phyloP scores from a whole-genome alignment of 1,284 basidiomycete species.

The Apiotrichum veenhuisii region DNA sequence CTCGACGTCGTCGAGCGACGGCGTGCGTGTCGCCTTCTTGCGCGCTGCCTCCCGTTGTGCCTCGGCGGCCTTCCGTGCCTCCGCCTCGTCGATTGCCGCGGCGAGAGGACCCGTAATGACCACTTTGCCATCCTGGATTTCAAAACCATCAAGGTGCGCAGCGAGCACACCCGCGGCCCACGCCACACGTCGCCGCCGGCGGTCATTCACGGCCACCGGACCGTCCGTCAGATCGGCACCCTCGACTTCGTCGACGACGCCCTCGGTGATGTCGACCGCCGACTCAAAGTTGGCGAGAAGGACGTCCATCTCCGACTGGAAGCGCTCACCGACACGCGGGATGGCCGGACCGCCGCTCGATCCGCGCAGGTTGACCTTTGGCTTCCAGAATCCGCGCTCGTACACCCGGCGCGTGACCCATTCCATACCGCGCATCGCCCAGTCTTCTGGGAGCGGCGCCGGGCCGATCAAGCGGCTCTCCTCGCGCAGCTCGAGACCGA shows the following conservation, averaged over 20 bases:
- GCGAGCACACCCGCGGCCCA: conserved; percentile 69
- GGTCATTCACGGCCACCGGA: conserved; percentile 44
- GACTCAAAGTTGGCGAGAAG: conserved; percentile 60
- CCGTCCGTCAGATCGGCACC: conserved; percentile 54
- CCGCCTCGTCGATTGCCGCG: conserved; percentile 67
- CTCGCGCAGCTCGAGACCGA: conserved; percentile 57
- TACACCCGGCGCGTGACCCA: conserved; percentile 87
- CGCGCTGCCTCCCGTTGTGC: conserved; percentile 24
- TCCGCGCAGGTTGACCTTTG: conserved; percentile 43
- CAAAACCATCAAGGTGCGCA: conserved; percentile 70
- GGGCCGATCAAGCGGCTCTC: conserved; percentile 54
- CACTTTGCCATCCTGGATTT: conserved; percentile 53
- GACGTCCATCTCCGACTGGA: conserved; percentile 70
- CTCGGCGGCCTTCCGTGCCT: conserved; percentile 55
- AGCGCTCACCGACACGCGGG: conserved; percentile 40
- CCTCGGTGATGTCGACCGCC: conserved; percentile 59
- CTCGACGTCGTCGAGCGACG: conserved; percentile 51
- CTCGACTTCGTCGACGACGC: conserved; percentile 64
- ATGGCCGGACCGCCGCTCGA: conserved; percentile 53
- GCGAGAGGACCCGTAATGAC: conserved; percentile 64
- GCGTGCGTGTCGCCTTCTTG: conserved; percentile 1
- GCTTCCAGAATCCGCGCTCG: conserved; percentile 83
- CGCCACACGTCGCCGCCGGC: conserved; percentile 69
- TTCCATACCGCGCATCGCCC: conserved; percentile 90
- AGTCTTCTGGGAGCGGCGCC: conserved; percentile 81